These are phyloP conservation scores for Nymphaea thermarum DNA, from an alignment of 164 flowering plant species.

Conservation along the genomic window DNA sequence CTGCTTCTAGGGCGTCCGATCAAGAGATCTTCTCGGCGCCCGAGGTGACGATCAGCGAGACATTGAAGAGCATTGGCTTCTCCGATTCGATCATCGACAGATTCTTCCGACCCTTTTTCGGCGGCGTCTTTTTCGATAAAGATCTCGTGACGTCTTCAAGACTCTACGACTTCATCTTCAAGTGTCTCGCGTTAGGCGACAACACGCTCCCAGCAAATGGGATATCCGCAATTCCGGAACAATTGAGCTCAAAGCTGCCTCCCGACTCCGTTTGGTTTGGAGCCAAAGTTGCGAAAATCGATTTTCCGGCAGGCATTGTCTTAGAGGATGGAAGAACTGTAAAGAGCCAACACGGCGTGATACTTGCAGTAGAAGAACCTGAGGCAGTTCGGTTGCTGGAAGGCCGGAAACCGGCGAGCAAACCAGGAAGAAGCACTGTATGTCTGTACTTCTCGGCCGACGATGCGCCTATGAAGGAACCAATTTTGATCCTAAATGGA, in stretches of 20 bases:
- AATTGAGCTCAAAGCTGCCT: slow-evolving; percentile 54
- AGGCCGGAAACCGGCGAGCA: slow-evolving; percentile 19
- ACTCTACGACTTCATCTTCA: slow-evolving; percentile 76
- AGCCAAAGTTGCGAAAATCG: slow-evolving; percentile 39
- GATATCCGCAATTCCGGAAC: slow-evolving; percentile 67
- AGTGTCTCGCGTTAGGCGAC: slow-evolving; percentile 80
- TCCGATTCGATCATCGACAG: slow-evolving; percentile 51
- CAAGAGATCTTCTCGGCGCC: slow-evolving; percentile 39
- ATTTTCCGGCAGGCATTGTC: slow-evolving; percentile 19
- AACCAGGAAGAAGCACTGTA: slow-evolving; percentile 61
- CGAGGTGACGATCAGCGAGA: slow-evolving; percentile 39
- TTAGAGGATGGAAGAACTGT: slow-evolving; percentile 47
- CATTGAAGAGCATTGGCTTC: slow-evolving; percentile 46
- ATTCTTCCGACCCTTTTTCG: slow-evolving; percentile 89
- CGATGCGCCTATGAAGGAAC: slow-evolving; percentile 45
- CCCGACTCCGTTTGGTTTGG: slow-evolving; percentile 38
- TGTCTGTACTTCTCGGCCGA: slow-evolving; percentile 68
- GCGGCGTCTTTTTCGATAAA: slow-evolving; percentile 76
- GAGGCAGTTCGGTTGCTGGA: slow-evolving; percentile 44
- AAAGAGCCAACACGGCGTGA: slow-evolving; percentile 44
- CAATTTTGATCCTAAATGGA: slow-evolving; percentile 68
- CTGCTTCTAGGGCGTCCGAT: slow-evolving; percentile 37
- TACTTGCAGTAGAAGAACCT: slow-evolving; percentile 75
- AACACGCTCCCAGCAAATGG: slow-evolving; percentile 80
- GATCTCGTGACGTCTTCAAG: slow-evolving; percentile 76